phyloP scores from a whole-genome alignment of 345 rosid species.

The Sonneratia alba region DNA sequence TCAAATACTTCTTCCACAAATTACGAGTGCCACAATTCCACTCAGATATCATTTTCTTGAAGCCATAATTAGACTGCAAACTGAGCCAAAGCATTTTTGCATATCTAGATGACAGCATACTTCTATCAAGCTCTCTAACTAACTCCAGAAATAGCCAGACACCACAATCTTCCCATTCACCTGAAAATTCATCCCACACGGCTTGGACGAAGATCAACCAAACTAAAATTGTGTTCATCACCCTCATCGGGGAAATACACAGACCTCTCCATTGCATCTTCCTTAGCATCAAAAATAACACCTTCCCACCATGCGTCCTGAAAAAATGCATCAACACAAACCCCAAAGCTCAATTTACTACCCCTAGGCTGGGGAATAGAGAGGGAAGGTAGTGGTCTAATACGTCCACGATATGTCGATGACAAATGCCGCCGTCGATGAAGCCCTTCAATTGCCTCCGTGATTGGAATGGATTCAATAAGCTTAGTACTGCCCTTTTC shows the following conservation, averaged over 20 bases:
- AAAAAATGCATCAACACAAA: constrained; percentile 32
- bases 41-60: constrained; percentile 31
- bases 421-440: constrained; percentile 25
- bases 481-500: constrained; percentile 23
- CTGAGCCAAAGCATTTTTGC: constrained; percentile 27
- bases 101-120: constrained; percentile 16
- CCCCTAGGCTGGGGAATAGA: constrained; percentile 5
- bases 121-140: constrained; percentile 19
- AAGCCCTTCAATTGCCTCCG: constrained; percentile 31
- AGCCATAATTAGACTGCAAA: constrained; percentile 27
- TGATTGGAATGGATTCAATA: constrained; percentile 25
- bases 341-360: constrained; percentile 21
- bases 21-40: constrained; percentile 27
- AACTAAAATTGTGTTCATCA: constrained; percentile 19
- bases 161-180: constrained; percentile 27
- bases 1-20: constrained; percentile 27
- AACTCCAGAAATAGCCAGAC: constrained; percentile 27
- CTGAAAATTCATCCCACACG: constrained; percentile 34
- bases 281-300: constrained; percentile 25
- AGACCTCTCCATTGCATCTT: constrained; percentile 22
- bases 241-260: constrained; percentile 40
- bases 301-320: constrained; percentile 52
- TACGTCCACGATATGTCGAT: constrained; percentile 27
- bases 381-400: constrained; percentile 22
- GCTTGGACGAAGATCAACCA: constrained; percentile 18